These are phyloP conservation scores for Trichophyton benhamiae DNA, from an alignment of 2,329 filamentous ascomycete genomes.

Conservation along the genomic window DNA sequence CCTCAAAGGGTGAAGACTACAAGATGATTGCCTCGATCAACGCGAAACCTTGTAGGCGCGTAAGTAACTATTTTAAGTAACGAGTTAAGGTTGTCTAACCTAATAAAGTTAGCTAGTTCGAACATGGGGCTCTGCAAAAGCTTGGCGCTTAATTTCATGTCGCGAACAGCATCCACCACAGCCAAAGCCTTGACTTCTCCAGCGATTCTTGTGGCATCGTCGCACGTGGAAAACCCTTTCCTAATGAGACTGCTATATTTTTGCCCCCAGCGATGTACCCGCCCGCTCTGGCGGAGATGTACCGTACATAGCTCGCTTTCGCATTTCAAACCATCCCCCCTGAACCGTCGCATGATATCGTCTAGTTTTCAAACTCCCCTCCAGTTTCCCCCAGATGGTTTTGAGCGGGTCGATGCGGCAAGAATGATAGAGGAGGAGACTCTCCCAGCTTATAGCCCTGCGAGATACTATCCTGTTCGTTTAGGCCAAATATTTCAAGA, in stretches of 20 bases:
- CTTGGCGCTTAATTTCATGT: background rate
- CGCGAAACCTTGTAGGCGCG: background rate
- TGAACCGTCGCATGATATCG: background rate
- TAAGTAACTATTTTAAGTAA: background rate
- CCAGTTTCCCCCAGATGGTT: background rate
- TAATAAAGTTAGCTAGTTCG: background rate
- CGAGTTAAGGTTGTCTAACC: background rate
- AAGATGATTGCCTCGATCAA: background rate
- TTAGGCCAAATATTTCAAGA: background rate
- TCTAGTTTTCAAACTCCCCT: background rate
- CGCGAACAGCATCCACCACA: too few relatives aligned
- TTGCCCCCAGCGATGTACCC: background rate
- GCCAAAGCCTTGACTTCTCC: background rate
- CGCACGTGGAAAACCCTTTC: background rate
- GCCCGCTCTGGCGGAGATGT: background rate
- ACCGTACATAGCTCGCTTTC: background rate
- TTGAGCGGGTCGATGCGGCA: background rate
- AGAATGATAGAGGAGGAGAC: background rate
- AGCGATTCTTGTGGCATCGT: background rate
- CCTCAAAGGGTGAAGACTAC: background rate
- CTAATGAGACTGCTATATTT: background rate
- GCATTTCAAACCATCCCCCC: background rate
- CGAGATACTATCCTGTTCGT: conserved; percentile 1
- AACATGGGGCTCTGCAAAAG: background rate
- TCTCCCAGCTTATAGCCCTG: background rate